Percentiles rank a stretch among this genome's conserved stretches.
Evolutionary conservation across 768 basidiomycete genomes (phyloP).

Genomic region (Leucocoprinus birnbaumii): DNA sequence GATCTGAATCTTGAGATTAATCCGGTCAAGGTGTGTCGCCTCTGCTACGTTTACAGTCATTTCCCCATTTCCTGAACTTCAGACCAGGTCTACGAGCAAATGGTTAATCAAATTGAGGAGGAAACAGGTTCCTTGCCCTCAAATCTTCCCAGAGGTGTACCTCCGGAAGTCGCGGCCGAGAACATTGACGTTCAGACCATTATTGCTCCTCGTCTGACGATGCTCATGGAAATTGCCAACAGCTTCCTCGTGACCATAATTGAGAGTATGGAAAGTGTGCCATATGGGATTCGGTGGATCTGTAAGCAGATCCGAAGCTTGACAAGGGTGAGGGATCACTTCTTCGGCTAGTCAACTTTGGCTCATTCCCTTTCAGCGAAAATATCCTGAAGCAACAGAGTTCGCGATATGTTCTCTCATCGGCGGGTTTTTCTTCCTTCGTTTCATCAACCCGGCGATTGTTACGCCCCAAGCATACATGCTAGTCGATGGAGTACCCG

Average conservation of each 20-base stretch:
- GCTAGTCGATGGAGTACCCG: slow-evolving; percentile 97
- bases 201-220: slow-evolving; percentile 93
- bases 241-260: slow-evolving; percentile 97
- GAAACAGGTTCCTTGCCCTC: slow-evolving; percentile 91
- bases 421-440: slow-evolving; percentile 99
- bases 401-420: slow-evolving; percentile 98
- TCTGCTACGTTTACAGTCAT: slow-evolving; percentile 1
- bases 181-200: slow-evolving; percentile 97
- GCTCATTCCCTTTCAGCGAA: slow-evolving; percentile 55
- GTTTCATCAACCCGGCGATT: slow-evolving; percentile 99
- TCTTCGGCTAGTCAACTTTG: neutral
- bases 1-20: slow-evolving; percentile 99
- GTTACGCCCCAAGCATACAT: slow-evolving; percentile 99
- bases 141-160: slow-evolving; percentile 88
- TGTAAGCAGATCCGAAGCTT: slow-evolving; percentile 98
- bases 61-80: no score
- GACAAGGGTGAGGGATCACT: slow-evolving; percentile 66
- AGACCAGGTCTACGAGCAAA: slow-evolving; percentile 95
- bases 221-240: slow-evolving; percentile 99
- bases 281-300: slow-evolving; percentile 99
- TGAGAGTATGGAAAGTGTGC: slow-evolving; percentile 96
- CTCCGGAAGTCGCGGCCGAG: slow-evolving; percentile 92
- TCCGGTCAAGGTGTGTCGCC: slow-evolving; percentile 78
- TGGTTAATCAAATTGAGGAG: slow-evolving; percentile 98
- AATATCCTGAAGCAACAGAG: slow-evolving; percentile 98